phyloP scores from a whole-genome alignment of 495 filamentous ascomycete species.

The Chaetomium fimeti region DNA sequence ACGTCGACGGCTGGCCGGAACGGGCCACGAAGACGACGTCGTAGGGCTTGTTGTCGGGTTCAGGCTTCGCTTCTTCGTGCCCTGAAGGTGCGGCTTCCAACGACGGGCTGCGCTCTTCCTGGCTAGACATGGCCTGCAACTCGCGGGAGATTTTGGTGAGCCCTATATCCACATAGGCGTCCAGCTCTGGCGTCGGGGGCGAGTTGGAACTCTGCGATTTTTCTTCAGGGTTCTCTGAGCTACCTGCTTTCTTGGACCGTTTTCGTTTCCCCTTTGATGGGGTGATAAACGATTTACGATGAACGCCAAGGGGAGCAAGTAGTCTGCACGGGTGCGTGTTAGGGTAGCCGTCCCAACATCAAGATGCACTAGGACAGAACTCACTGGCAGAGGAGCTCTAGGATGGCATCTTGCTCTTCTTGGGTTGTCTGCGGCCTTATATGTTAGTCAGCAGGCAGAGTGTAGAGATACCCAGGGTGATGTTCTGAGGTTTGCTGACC shows the following conservation, averaged over 20 bases:
- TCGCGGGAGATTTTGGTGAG: constrained; percentile 56
- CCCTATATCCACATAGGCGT: constrained; percentile 56
- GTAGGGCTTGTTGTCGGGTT: constrained; percentile 10
- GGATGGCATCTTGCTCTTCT: constrained; percentile 53
- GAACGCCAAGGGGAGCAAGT: constrained; percentile 54
- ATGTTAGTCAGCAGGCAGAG: constrained; percentile 5
- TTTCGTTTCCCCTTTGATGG: constrained; percentile 57
- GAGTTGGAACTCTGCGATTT: neutral
- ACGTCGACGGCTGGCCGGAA: constrained; percentile 48
- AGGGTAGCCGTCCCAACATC: neutral
- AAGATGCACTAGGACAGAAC: constrained; percentile 18
- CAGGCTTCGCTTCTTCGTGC: neutral
- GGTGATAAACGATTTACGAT: constrained; percentile 47
- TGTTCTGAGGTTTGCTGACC: constrained; percentile 21
- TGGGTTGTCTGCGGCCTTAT: constrained; percentile 50
- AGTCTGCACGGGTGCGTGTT: constrained; percentile 41
- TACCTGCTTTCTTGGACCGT: constrained; percentile 34
- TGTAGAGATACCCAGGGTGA: too few relatives aligned
- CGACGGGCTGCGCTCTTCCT: neutral
- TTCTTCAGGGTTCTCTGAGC: constrained; percentile 11
- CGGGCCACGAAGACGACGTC: constrained; percentile 53
- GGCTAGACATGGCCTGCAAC: constrained; percentile 47
- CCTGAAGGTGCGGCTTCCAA: neutral
- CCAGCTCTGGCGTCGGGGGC: constrained; percentile 49
- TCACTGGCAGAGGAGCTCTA: constrained; percentile 57